These are phyloP conservation scores for Kitagawia praeruptora DNA, from an alignment of 129 eudicot species.

Conservation along the genomic window DNA sequence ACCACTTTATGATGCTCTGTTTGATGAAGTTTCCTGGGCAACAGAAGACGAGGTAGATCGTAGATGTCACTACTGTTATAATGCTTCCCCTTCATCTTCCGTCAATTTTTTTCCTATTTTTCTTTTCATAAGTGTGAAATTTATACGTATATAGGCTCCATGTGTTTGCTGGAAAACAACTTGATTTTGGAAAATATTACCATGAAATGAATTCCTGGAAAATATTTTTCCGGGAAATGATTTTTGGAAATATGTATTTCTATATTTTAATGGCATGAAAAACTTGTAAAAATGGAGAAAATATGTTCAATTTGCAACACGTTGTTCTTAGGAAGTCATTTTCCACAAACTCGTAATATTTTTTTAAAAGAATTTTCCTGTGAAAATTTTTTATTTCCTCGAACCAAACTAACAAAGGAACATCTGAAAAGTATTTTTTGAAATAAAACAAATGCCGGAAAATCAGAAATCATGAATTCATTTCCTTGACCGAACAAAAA, in stretches of 20 bases:
- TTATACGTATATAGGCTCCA: not conserved
- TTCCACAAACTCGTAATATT: not conserved
- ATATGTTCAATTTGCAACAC: not conserved
- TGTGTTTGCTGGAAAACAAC: not conserved
- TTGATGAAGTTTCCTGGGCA: constrained; percentile 91
- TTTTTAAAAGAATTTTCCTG: not conserved
- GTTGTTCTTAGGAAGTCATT: not conserved
- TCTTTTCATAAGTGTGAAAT: not conserved
- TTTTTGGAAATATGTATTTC: not conserved
- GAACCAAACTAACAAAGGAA: not conserved
- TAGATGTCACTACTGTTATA: constrained; percentile 17
- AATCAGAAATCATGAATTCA: not conserved
- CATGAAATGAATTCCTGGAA: not conserved
- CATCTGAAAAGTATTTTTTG: not conserved
- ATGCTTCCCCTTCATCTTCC: not conserved
- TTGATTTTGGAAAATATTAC: not conserved
- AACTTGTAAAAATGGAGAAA: not conserved
- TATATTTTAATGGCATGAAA: not conserved
- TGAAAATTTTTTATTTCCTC: not conserved
- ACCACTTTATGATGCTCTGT: constrained; percentile 73
- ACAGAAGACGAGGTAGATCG: constrained; percentile 96
- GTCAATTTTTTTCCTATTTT: not conserved
- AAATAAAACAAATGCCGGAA: not conserved
- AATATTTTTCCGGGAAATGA: not conserved
- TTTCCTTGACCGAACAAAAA: not conserved